Conservation (phyloP, 805 yeast species). For the Yarrowia hollandica region DNA sequence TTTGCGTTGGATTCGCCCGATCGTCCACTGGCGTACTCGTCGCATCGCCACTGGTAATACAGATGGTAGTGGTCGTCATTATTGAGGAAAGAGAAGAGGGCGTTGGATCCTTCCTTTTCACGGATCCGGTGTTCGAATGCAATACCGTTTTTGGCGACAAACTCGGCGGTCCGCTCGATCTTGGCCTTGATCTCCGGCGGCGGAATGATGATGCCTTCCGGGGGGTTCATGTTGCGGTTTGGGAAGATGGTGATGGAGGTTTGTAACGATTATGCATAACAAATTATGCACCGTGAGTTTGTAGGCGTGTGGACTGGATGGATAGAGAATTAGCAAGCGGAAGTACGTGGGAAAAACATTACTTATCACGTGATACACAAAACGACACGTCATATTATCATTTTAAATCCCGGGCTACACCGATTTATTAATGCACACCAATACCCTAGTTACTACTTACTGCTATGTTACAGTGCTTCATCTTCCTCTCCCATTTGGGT, state of each 20-base stretch:
- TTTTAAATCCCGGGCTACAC: too few relatives aligned
- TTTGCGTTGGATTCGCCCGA: background rate
- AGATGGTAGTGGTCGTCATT: conserved; percentile 55
- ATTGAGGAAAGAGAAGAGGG: conserved; percentile 64
- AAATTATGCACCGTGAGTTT: conserved; percentile 2
- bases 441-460: too few relatives aligned
- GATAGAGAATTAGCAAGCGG: too few relatives aligned
- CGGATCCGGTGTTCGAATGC: conserved; percentile 60
- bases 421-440: too few relatives aligned
- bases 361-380: too few relatives aligned
- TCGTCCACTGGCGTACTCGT: conserved; percentile 36
- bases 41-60: conserved; percentile 56
- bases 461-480: too few relatives aligned
- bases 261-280: conserved; percentile 18
- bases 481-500: too few relatives aligned
- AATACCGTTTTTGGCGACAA: conserved; percentile 67
- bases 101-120: conserved; percentile 48
- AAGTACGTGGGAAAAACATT: too few relatives aligned
- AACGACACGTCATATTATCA: too few relatives aligned
- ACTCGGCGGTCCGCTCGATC: conserved; percentile 71
- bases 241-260: conserved; percentile 10
- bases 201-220: conserved; percentile 49
- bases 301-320: too few relatives aligned
- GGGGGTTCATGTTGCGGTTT: conserved; percentile 34
- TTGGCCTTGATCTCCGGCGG: conserved; percentile 55